Percentiles rank a stretch among this genome's conserved stretches.
These are phyloP conservation scores for Acorus calamus DNA, from an alignment of 106 monocot genomes.

Conservation along the genomic window DNA sequence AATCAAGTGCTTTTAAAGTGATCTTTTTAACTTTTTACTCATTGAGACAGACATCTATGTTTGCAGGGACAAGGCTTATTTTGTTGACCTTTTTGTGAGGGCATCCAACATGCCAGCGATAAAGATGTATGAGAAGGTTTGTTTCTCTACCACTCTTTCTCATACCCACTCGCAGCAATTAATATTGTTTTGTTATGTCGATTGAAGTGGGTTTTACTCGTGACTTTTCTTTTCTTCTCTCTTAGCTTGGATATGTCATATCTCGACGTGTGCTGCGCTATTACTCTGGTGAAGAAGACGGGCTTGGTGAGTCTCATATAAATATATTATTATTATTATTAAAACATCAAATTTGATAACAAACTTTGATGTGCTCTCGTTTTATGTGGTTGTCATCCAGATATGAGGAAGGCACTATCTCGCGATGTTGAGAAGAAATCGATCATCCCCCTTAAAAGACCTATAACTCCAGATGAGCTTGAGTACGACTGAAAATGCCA, in stretches of 20 bases:
- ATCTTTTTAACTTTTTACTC: too few relatives aligned
- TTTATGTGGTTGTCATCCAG: constrained; percentile 15
- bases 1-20: too few relatives aligned
- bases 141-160: background rate
- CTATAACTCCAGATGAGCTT: constrained; percentile 81
- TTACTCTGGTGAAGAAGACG: constrained; percentile 99
- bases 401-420: constrained; percentile 96
- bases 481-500: constrained; percentile 60
- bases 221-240: constrained; percentile 2
- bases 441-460: constrained; percentile 70
- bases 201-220: background rate
- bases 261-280: constrained; percentile 91
- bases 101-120: constrained; percentile 92
- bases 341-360: too few relatives aligned
- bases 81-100: constrained; percentile 96
- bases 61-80: constrained; percentile 94
- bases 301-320: constrained; percentile 46
- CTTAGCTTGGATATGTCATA: constrained; percentile 87
- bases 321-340: too few relatives aligned
- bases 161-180: background rate
- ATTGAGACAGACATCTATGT: background rate
- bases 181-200: background rate
- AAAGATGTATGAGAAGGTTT: constrained; percentile 98
- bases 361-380: too few relatives aligned
- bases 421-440: constrained; percentile 85